Base-by-base conservation (phyloP, 805 yeast genomes). In the Hanseniaspora pseudoguilliermondii region DNA sequence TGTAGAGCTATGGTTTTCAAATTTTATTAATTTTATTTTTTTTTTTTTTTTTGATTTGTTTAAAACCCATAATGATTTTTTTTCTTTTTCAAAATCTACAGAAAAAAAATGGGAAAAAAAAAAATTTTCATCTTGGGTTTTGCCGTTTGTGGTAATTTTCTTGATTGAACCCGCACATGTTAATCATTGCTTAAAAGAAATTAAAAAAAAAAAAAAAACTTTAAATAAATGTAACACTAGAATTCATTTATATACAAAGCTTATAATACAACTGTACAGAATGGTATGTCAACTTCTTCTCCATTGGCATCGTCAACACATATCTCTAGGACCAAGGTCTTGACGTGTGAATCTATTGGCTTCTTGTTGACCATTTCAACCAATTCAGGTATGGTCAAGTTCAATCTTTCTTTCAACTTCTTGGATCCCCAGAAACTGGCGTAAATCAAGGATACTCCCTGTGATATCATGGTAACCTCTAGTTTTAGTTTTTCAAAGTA, bases 281-380 rank as follows among this genome's bases (percentile, higher is more conserved):
- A 89, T 35, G 98, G 98, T 60, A 89, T 87, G 63, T 90, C 97
- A 21, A 89, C 96, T 67, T 93, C 98, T 67, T 93, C 97, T 38
- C 91, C 98, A 47, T 83, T 78, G 65, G 80, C 75, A 68, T 93
- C 98, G 64, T 93, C 97, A 59, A 91, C 86, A 68, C 96, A 88
- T 47, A 93, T 78, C 71, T 91, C 98, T 57, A 93, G 77, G 57
- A 91, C 83, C 72, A 93, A 74, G 18, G 87, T 82, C 69, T 82
- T 81, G 57, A 81, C 82, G 66, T 85, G 88, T 3, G 74, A 66
- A 15, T 89, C 84, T 47, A 93, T 71, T 20, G 86, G 87, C 66
- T 86, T 85, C 74, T 88, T 88, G 54, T 95, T 82, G 40, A 93
- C 90, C n/a, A 78, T 71, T 66, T 87, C 88, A 60, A 89, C 86